A percentile compares a stretch with the other conserved stretches of the same genome.
phyloP scores from a whole-genome alignment of 805 yeast species.

The Monosporozyma unispora region DNA sequence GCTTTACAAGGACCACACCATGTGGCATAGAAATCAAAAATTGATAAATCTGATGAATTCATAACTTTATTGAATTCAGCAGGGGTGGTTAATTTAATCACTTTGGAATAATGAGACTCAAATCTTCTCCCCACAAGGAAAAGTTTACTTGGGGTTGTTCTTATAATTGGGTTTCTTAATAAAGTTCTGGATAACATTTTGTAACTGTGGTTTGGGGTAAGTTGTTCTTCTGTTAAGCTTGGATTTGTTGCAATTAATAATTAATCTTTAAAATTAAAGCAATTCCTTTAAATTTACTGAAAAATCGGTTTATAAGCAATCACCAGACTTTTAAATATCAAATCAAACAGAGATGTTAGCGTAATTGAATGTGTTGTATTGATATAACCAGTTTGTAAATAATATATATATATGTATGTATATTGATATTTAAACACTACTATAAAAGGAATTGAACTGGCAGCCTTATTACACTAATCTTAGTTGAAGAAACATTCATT shows the following conservation, averaged over 20 bases:
- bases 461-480: too few species aligned
- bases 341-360: too few species aligned
- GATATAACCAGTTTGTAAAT: too few species aligned
- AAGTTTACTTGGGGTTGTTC: conserved; percentile 2
- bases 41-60: conserved; percentile 30
- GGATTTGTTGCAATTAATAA: not conserved
- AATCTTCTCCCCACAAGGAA: conserved; percentile 4
- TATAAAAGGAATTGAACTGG: too few species aligned
- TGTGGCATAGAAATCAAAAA: conserved; percentile 60
- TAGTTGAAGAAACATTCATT: too few species aligned
- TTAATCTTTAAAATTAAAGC: too few species aligned
- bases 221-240: not conserved
- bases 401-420: too few species aligned
- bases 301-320: too few species aligned
- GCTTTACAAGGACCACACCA: conserved; percentile 80
- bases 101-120: conserved; percentile 14
- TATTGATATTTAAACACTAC: too few species aligned
- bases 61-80: not conserved
- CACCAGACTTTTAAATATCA: too few species aligned
- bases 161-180: not conserved
- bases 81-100: conserved; percentile 23
- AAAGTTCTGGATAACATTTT: not conserved
- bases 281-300: too few species aligned
- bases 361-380: too few species aligned
- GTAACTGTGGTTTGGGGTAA: not conserved